Evolutionary conservation across 179 eudicot genomes (phyloP), one percentile per base, ranked within the genome.

Genomic region (Gypsophila paniculata): DNA sequence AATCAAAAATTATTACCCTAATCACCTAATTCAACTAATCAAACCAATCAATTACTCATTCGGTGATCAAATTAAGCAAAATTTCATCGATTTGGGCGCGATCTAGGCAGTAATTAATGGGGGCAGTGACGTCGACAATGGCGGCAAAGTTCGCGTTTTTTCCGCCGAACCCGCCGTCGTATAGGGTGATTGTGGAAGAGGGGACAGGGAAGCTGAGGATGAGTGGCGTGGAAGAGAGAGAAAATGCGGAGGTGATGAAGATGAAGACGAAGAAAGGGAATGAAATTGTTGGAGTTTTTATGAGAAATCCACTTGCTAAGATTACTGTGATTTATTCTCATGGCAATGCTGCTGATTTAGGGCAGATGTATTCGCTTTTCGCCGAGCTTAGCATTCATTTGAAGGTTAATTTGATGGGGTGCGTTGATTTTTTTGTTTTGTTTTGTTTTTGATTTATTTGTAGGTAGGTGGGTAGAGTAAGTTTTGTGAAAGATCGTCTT

Each of bases 281-380:
- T 18, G 87, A 87, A 75, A 86, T 93, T 70, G 88, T 93, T 51
- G 97, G 89, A 32, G 84, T 88, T 49, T 89, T 87, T 39, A 74
- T 93, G 74, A 85, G 80, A 79, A 91, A 91, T 61, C 96, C 93
- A 53, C 53, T 76, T 75, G 96, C 98, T 46, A 70, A 83, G 77
- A 69, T 91, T 48, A 91, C 98, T 70, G 72, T 93, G 71, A 73
- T 93, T 42, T 93, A 93, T 76, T 93, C 98, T 0, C 98, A 93
- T 76, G 98, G 98, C 0, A 93, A 93, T 80, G 97, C 98, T 0
- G 97, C 97, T 51, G 98, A 93, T 89, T 77, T 93, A 39, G 98
- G 98, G 3, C 98, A 93, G 85, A 89, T 93, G 96, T 93, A 83
- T 71, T 91, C 88, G 77, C 81, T 91, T 26, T 90, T 93, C 74